phyloP scores from a whole-genome alignment of 2,329 filamentous ascomycete species.

The Cytospora piceae region DNA sequence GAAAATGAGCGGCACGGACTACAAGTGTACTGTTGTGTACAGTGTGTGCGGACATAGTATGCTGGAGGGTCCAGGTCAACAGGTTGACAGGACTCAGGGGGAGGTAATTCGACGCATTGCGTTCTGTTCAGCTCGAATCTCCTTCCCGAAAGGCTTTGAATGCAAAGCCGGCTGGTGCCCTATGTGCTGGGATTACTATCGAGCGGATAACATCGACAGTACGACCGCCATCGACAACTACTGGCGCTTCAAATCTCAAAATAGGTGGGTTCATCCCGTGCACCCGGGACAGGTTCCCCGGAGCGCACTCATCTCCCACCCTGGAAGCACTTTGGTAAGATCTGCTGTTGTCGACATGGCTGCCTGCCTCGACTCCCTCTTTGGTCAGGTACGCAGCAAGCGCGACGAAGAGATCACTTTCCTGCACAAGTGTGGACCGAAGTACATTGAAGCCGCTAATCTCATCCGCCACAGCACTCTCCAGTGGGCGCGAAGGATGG shows the following conservation, averaged over 20 bases:
- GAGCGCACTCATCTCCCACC: not conserved
- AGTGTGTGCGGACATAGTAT: constrained; percentile 7
- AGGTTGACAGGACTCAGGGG: not conserved
- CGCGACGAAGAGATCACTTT: not conserved
- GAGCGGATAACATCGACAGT: constrained; percentile 1
- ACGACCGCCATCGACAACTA: not conserved
- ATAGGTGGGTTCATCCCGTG: not conserved
- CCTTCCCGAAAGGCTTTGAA: not conserved
- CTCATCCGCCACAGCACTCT: not conserved
- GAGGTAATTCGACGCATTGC: not conserved
- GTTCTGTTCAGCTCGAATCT: not conserved
- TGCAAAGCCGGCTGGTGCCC: constrained; percentile 2
- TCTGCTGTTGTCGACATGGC: not conserved
- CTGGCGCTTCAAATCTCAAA: constrained; percentile 6
- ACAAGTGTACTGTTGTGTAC: not conserved
- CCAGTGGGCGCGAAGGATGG: not conserved
- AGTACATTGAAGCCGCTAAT: not conserved
- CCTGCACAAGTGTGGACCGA: not conserved
- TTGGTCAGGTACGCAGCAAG: not conserved
- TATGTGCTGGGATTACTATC: not conserved
- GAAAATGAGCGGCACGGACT: not conserved
- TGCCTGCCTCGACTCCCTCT: not conserved
- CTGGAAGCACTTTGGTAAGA: not conserved
- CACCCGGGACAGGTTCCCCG: not conserved
- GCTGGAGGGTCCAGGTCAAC: not conserved